Base-by-base conservation (phyloP, 106 monocot genomes). In the Apostasia ramifera region DNA sequence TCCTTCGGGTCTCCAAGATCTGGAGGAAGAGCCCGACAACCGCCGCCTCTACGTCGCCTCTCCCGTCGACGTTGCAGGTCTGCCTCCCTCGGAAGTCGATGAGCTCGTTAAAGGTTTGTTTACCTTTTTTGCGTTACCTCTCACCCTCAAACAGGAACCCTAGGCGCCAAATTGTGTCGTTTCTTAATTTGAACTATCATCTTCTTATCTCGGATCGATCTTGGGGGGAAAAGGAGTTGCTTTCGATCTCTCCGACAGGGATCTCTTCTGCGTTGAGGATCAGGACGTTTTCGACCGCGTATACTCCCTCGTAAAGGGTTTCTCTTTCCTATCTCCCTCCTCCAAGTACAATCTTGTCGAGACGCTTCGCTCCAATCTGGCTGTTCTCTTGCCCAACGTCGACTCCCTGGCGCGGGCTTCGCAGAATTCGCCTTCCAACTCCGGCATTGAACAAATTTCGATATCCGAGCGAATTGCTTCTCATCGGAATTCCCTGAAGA, bases 221-320 rank as follows among this genome's bases (percentile, higher is more conserved):
- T 44, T 10, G 51, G 54, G 11, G 47, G 6, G 7, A 12, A 48
- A 66, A 94, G 94, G 91, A 0, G 70, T 87, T 26, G 77, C 78
- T 10, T 97, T 97, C 73, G 97, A 97, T 59, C 87, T 97, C 41
- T 92, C 97, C 50, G 97, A 92, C 73, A 73, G 59, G 68, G 97
- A 97, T 71, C 62, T 97, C 70, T 78, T 83, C 77, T 97, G 97
- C 81, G 79, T 97, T 37, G 86, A 89, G 74, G 92, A 97, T 44
- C 92, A 89, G 77, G 85, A 85, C 37, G 77, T 97, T 15, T 97
- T 97, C 73, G 92, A 92, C 74, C 73, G 85, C 45, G 59, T 90
- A n/a, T 93, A 98, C 77, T 87, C 98, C 46, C 69, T 90, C 67
- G 90, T 85, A 10, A 70, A 79, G 66, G 77, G 78, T 12, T 98